Evolutionary conservation across 768 basidiomycete species (phyloP), one percentile per base, ranked within the genome.

Genomic region (Suillus bovinus): DNA sequence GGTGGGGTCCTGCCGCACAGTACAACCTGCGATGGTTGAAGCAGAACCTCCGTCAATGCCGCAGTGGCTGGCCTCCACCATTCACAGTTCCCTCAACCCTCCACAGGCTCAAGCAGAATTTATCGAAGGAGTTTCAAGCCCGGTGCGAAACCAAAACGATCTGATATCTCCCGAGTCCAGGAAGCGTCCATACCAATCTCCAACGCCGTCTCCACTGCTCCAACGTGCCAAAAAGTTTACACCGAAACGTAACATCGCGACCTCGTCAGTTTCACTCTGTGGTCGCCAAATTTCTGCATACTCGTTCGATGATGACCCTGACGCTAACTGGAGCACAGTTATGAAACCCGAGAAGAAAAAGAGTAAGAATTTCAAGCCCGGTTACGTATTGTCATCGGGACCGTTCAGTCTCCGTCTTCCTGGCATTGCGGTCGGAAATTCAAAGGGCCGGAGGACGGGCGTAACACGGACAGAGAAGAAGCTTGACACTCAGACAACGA

Each of bases 391-490:
- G 44, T 71, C 58, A 1, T 73, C 73, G 13, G 71, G 68, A 8
- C 9, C 22, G 1, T 73, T 73, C 33, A 63, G 62, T 54, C 68
- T 72, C 29, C 65, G 61, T 59, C 68, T 72, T 8, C 71, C 73
- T 10, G 38, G 41, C 4, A 60, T 58, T 33, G 5, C 41, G 1
- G 17, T 36, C n/a, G 54, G 57, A 33, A 44, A 46, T 16, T 6
- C 55, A 8, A 56, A 39, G 38, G 17, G 6, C 24, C 11, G 38
- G 58, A 10, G 58, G 17, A 46, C 29, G 13, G 39, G 11, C 44
- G 14, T 5, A 4, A 22, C 55, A 44, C 10, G 58, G 67, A 8
- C 38, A 49, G n/a, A 38, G 58, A 24, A 54, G 44, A 42, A 36
- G n/a, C 5, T 33, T 13, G 46, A 6, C 2, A 42, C 50, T 9